Evolutionary conservation across 352 stramenopile species (phyloP), one percentile per base, ranked within the genome.

Genomic region (Pythium aphanidermatum): DNA sequence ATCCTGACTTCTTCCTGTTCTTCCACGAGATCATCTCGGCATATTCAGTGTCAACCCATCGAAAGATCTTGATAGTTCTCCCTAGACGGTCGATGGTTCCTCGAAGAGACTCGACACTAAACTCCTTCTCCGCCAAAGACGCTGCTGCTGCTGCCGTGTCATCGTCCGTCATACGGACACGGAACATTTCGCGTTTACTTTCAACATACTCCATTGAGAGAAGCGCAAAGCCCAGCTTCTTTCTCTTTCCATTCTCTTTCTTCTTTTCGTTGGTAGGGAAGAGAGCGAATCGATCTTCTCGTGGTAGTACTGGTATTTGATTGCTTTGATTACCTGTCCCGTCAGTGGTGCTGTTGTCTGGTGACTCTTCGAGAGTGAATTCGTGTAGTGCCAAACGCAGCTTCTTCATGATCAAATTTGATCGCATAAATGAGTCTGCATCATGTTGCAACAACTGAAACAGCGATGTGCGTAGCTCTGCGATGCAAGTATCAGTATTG

Each of bases 21-120:
- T 90, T 92, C 82, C 82, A 94, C 16, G 77, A 72, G 45, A 94
- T 94, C 13, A 94, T 67, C 25, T 82, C 68, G 24, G 57, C 62
- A 45, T 94, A 94, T 39, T 85, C 66, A 16, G 75, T 65, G 47
- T 92, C 82, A 35, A 87, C 54, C 55, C 70, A 84, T 42, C 86
- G 75, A n/a, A 91, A 72, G 4, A 68, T 54, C 33, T 81, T 75
- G 23, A 87, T 65, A 14, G 83, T 70, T 11, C 79, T 73, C 26
- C 64, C 63, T 50, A 92, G 69, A 3, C 82, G 77, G 28, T 92
- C 77, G 27, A 92, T 79, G 17, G 81, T 94, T 20, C 64, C 65
- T 6, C 71, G 63, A 11, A 94, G 54, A 2, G 77, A 86, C 24
- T 94, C 82, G 23, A 94, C 76, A 0, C 74, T 86, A 44, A 87